phyloP scores from a whole-genome alignment of 2,329 filamentous ascomycete species.

The Colletotrichum orbiculare region DNA sequence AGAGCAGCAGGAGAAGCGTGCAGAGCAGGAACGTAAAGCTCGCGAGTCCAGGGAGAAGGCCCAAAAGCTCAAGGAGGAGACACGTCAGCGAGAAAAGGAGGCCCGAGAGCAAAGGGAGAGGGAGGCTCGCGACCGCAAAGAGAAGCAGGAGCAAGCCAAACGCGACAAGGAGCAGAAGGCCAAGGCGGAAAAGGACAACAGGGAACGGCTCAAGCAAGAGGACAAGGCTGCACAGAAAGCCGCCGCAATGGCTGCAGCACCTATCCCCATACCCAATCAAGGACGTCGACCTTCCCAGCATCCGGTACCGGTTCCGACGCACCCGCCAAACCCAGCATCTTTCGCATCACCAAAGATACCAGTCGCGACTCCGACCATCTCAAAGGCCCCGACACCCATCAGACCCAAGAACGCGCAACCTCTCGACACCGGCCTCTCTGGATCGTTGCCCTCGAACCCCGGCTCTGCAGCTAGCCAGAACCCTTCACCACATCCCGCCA shows the following conservation, averaged over 20 bases:
- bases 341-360: constrained; percentile 83
- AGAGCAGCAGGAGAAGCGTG: constrained; percentile 87
- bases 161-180: constrained; percentile 63
- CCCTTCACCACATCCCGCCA: constrained; percentile 69
- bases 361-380: constrained; percentile 81
- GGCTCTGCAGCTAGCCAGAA: constrained; percentile 65
- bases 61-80: constrained; percentile 86
- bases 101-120: constrained; percentile 75
- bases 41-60: constrained; percentile 71
- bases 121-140: constrained; percentile 67
- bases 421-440: constrained; percentile 76
- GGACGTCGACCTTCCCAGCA: constrained; percentile 51
- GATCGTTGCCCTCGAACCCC: constrained; percentile 77
- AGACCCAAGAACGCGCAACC: constrained; percentile 83
- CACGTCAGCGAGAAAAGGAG: constrained; percentile 82
- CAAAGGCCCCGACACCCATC: constrained; percentile 84
- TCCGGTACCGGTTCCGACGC: constrained; percentile 58
- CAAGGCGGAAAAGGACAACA: constrained; percentile 22
- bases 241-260: constrained; percentile 49
- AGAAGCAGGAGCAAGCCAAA: constrained; percentile 68
- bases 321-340: constrained; percentile 65
- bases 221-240: constrained; percentile 53
- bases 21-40: constrained; percentile 85
- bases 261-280: constrained; percentile 54
- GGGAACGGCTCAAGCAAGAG: constrained; percentile 39